These are phyloP conservation scores for Primulina eburnea DNA, from an alignment of 257 asterid species.

Conservation along the genomic window DNA sequence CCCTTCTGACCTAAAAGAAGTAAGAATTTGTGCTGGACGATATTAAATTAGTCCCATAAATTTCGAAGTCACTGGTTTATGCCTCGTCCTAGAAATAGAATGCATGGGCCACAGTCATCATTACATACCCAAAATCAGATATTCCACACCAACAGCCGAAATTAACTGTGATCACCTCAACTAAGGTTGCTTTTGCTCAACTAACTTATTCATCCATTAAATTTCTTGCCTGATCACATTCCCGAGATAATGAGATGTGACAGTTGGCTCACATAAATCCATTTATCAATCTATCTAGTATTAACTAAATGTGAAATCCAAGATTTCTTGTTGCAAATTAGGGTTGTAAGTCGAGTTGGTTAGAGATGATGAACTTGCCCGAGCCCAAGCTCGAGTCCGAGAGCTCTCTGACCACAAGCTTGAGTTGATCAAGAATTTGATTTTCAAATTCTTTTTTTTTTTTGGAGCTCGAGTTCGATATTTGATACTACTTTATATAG, in stretches of 20 bases:
- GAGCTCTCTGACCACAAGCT: not conserved
- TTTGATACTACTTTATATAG: not conserved
- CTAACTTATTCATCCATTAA: constrained; percentile 29
- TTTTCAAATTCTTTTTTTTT: not conserved
- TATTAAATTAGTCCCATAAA: constrained; percentile 19
- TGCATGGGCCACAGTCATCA: constrained; percentile 47
- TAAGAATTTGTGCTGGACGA: constrained; percentile 16
- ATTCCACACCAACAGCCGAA: constrained; percentile 30
- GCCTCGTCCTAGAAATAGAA: constrained; percentile 44
- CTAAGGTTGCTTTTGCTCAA: constrained; percentile 41
- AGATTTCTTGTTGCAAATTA: not conserved
- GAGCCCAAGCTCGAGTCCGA: not conserved
- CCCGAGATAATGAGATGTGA: not conserved
- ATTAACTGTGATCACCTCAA: constrained; percentile 28
- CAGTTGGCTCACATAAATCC: not conserved
- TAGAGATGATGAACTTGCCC: not conserved
- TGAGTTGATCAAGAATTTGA: not conserved
- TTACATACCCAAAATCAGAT: constrained; percentile 39
- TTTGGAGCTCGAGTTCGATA: not conserved
- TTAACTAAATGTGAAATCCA: not conserved
- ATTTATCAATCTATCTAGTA: not conserved
- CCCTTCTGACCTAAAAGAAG: constrained; percentile 16
- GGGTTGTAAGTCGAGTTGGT: not conserved
- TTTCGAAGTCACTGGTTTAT: constrained; percentile 32
- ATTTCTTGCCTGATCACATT: constrained; percentile 24